phyloP scores from a whole-genome alignment of 805 yeast genomes.

The Pichia manshurica region DNA sequence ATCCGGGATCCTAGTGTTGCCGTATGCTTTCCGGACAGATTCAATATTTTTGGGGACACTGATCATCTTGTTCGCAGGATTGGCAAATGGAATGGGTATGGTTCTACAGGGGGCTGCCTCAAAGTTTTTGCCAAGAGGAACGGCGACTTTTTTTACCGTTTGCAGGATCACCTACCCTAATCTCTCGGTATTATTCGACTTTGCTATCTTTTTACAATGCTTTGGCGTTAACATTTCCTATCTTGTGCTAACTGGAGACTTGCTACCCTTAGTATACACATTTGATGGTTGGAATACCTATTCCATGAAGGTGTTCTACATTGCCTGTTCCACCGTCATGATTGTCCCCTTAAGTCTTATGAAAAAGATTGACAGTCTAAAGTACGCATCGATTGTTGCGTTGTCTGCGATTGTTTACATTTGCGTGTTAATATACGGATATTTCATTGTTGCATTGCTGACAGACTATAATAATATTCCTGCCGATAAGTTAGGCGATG shows the following conservation, averaged over 20 bases:
- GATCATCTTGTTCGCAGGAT: slow-evolving; percentile 55
- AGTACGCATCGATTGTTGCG: slow-evolving; percentile 66
- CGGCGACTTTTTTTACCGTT: slow-evolving; percentile 66
- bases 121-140: slow-evolving; percentile 47
- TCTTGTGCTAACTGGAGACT: slow-evolving; percentile 68
- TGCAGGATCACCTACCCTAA: slow-evolving; percentile 69
- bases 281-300: slow-evolving; percentile 32
- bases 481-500: slow-evolving; percentile 36
- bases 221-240: slow-evolving; percentile 74
- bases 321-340: slow-evolving; percentile 44
- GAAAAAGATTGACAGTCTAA: slow-evolving; percentile 60
- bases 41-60: slow-evolving; percentile 54
- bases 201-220: slow-evolving; percentile 70
- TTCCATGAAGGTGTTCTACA: slow-evolving; percentile 44
- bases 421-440: slow-evolving; percentile 47
- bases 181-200: slow-evolving; percentile 64
- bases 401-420: slow-evolving; percentile 61
- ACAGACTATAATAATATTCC: slow-evolving; percentile 37
- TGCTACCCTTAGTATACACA: slow-evolving; percentile 52
- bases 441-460: slow-evolving; percentile 33
- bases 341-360: slow-evolving; percentile 61
- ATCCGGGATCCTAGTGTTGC: slow-evolving; percentile 74
- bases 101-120: slow-evolving; percentile 58
- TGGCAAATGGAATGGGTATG: slow-evolving; percentile 63
- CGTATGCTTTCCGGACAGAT: slow-evolving; percentile 64